A percentile compares a stretch with the other conserved stretches of the same genome.
phyloP scores from a whole-genome alignment of 2,329 filamentous ascomycete genomes.

The Ciborinia camelliae region DNA sequence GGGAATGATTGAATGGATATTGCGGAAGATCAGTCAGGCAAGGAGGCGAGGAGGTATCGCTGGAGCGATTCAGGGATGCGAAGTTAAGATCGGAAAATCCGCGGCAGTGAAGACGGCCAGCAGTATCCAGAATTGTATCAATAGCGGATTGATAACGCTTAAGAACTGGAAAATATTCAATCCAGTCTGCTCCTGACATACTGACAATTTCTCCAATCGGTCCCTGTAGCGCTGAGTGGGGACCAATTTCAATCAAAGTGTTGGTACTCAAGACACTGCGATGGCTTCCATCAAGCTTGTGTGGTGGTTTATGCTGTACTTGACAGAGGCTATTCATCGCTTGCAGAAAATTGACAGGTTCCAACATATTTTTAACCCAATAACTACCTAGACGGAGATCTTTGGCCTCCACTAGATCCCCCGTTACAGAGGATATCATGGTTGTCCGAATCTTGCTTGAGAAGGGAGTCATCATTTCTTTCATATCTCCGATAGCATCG shows the following conservation, averaged over 20 bases:
- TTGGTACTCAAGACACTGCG: not conserved
- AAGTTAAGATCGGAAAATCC: not conserved
- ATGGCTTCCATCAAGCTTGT: not conserved
- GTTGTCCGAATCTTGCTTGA: constrained; percentile 34
- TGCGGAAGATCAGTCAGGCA: not conserved
- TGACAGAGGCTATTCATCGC: not conserved
- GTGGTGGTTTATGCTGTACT: not conserved
- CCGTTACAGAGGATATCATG: constrained; percentile 16
- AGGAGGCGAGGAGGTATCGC: constrained; percentile 28
- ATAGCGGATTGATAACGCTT: not conserved
- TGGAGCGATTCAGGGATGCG: not conserved
- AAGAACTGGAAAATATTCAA: constrained; percentile 3
- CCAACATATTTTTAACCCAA: constrained; percentile 46
- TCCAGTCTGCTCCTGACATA: not conserved
- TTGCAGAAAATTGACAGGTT: constrained; percentile 37
- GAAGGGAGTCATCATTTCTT: not conserved
- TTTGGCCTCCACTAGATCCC: constrained; percentile 2
- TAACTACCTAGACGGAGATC: constrained; percentile 32
- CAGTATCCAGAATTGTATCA: not conserved
- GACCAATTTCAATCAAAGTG: constrained; percentile 19
- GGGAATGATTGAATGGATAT: constrained; percentile 13
- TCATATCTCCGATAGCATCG: not conserved
- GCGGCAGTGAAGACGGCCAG: not conserved
- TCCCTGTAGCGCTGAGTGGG: constrained; percentile 18
- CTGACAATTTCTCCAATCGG: constrained; percentile 11